Percentiles rank a stretch among this genome's conserved stretches.
These are phyloP conservation scores for Aspergillus floridensis DNA, from an alignment of 2,329 filamentous ascomycete species.

Conservation along the genomic window DNA sequence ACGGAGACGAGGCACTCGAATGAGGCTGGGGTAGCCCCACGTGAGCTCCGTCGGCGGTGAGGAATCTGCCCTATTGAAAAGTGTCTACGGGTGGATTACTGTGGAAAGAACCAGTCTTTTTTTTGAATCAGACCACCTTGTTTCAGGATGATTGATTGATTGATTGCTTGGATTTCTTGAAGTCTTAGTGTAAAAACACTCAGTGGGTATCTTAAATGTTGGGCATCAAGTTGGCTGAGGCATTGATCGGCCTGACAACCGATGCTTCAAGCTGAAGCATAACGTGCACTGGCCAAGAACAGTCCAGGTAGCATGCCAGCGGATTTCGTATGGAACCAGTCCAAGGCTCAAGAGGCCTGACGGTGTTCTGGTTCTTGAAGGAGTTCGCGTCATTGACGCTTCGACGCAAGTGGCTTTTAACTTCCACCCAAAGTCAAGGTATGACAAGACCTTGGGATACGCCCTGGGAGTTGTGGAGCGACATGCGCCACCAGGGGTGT, in stretches of 20 bases:
- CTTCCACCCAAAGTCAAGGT: not conserved
- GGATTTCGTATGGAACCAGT: slow-evolving; percentile 14
- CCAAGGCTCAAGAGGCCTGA: slow-evolving; percentile 7
- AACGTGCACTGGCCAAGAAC: slow-evolving; percentile 1
- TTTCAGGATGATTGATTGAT: slow-evolving; percentile 1
- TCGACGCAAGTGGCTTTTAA: slow-evolving; percentile 7
- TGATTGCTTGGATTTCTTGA: slow-evolving; percentile 1
- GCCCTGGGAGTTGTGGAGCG: not conserved
- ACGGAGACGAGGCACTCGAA: slow-evolving; percentile 3
- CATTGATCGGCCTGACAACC: not conserved
- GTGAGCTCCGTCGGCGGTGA: slow-evolving; percentile 22
- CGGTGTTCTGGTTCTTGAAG: slow-evolving; percentile 8
- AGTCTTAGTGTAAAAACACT: slow-evolving; percentile 6
- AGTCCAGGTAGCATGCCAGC: slow-evolving; percentile 13
- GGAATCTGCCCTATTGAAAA: not conserved
- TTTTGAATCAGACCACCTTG: not conserved
- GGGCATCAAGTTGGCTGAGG: slow-evolving; percentile 1
- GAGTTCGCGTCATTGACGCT: slow-evolving; percentile 1
- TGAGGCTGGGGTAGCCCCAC: slow-evolving; percentile 20
- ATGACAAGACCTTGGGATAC: not conserved
- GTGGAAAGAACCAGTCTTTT: not conserved
- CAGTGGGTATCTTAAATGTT: slow-evolving; percentile 23
- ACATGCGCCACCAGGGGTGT: not conserved
- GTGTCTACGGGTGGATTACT: not conserved
- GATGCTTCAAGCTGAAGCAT: slow-evolving; percentile 7